A percentile compares a stretch with the other conserved stretches of the same genome.
phyloP scores from a whole-genome alignment of 371 early-diverging fungal species.

The Mortierella sp. region DNA sequence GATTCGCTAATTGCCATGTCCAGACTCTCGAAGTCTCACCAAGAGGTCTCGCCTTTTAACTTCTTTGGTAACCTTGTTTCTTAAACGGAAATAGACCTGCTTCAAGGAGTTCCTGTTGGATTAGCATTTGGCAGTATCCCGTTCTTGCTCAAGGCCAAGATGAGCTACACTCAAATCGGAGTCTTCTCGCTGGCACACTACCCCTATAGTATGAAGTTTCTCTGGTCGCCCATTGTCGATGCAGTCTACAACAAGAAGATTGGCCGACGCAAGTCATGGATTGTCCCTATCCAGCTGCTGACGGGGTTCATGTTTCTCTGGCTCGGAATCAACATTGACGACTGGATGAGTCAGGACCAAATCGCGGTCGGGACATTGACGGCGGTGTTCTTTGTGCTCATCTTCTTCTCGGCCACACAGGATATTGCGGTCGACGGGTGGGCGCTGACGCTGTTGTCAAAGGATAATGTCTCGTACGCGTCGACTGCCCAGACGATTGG shows the following conservation, averaged over 20 bases:
- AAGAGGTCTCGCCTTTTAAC: neutral
- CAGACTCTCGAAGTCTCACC: neutral
- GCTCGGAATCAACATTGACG: slow-evolving; percentile 84
- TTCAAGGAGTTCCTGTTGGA: slow-evolving; percentile 96
- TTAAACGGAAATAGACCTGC: slow-evolving; percentile 68
- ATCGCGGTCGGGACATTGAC: slow-evolving; percentile 76
- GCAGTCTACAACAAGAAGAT: slow-evolving; percentile 82
- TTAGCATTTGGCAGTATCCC: slow-evolving; percentile 93
- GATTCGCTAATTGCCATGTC: too few species aligned
- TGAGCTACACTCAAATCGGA: slow-evolving; percentile 92
- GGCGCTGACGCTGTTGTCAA: slow-evolving; percentile 93
- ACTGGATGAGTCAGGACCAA: slow-evolving; percentile 71
- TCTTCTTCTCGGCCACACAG: slow-evolving; percentile 97
- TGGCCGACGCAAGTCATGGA: slow-evolving; percentile 97
- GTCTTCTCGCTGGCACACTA: slow-evolving; percentile 94
- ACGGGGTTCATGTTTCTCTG: slow-evolving; percentile 82
- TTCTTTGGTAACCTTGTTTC: neutral
- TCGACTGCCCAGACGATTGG: slow-evolving; percentile 98
- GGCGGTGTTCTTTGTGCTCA: slow-evolving; percentile 76
- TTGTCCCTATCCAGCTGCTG: slow-evolving; percentile 94
- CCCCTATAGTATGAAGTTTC: slow-evolving; percentile 92
- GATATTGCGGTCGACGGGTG: slow-evolving; percentile 99
- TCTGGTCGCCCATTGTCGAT: slow-evolving; percentile 98
- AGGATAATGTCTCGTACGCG: slow-evolving; percentile 91
- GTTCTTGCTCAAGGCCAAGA: slow-evolving; percentile 90